Evolutionary conservation across 2,329 filamentous ascomycete species (phyloP), one percentile per base, ranked within the genome.

Genomic region (Xylaria hypoxylon): DNA sequence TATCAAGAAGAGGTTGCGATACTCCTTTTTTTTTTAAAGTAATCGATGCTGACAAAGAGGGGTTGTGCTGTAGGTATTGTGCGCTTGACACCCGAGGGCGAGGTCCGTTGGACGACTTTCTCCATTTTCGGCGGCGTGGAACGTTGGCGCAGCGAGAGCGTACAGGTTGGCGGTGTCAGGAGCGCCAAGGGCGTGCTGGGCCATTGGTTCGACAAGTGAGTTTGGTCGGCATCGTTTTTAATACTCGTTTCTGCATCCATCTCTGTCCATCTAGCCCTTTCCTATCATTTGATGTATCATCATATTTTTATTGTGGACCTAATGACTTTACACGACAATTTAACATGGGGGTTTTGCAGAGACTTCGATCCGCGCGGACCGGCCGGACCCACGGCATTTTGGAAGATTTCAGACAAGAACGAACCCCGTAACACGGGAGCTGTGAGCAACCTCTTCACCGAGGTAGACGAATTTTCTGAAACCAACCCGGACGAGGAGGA

Each of bases 181-280:
- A 90, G 89, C 5, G 87, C 85, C 6, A 84, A 91, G 7, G 91
- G 91, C 1, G 87, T 93, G 0, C 74, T 93, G 1, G 92, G 92
- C 0, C 90, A 88, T 58, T 95, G 92, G 92, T 94, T 93, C 73
- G 91, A 93, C 72, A 90, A 89, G 87, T 89, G 80, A 67, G 81
- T 73, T 73, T 28, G 1, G 28, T 35, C 35, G 17, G 11, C 28
- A 19, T 38, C 24, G 2, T 24, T 44, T 61, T 22, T 0, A 11
- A 17, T 19, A 4, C 8, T 15, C 10, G 5, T 22, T 26, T 13
- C 33, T 15, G 2, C 13, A 33, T 19, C 4, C 2, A 5, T 35
- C 13, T 8, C n/a, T 24, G 17, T n/a, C 8, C 40, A 4, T 15
- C n/a, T 33, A 7, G 15, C 13, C 10, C 2, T 45, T 45, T 48